Base-by-base conservation (phyloP, 2,329 filamentous ascomycete species). In the Alternaria gansuensis region DNA sequence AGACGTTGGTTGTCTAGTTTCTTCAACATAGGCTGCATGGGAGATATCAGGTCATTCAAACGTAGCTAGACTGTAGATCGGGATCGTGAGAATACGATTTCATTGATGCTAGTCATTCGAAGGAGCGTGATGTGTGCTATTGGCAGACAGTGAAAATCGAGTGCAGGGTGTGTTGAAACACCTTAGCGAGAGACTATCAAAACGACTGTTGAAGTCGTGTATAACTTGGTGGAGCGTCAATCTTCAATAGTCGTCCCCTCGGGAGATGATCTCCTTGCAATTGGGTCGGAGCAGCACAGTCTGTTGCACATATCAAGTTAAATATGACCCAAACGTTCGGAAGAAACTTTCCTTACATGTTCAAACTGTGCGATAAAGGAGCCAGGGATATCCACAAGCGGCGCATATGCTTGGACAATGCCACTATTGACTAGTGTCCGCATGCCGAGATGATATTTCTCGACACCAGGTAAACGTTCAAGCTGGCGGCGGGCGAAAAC, bases 301-400 rank as follows among this genome's bases (percentile, higher is more conserved):
- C 72, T 75, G 34, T 61, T 28, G 57, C 60, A 52, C 68, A 45
- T 14, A 3, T 14, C 0, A 9, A 5, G 13, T 58, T 23, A 58
- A 50, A 8, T n/a, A 23, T 23, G 7, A 24, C 5, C 21, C 2
- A 11, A 3, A 8, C 9, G 3, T 11, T 11, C 1, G 21, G 10
- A 39, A 8, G 6, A 24, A 11, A 6, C 10, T 4, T 10, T 0
- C 87, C 91, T 85, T 80, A 96, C 92, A 82, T 97, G 93, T 81
- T 97, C 93, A 76, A 89, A 97, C 75, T 97, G 93, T 66, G 93
- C 93, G 23, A 93, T 93, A 79, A 96, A 97, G 17, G 91, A 96
- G 53, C 93, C 93, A 82, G 94, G 93, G 77, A 92, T 88, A 80
- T 97, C 93, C 62, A 91, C 88, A 69, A 97, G 82, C 29, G 93